phyloP scores from a whole-genome alignment of 2,329 filamentous ascomycete genomes.

The Neopestalotiopsis sp. region DNA sequence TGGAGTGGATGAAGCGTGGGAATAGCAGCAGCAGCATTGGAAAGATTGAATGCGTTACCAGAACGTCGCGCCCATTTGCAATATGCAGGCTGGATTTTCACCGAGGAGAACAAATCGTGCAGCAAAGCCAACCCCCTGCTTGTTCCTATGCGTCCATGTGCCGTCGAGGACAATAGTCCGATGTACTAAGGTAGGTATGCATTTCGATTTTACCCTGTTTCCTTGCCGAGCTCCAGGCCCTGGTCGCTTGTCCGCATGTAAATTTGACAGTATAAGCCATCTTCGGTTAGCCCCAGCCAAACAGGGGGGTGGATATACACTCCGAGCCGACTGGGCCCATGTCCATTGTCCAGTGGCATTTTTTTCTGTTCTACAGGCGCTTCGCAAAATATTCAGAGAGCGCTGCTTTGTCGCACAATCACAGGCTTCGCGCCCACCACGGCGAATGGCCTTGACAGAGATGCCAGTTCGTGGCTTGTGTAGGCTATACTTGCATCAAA shows the following conservation, averaged over 20 bases:
- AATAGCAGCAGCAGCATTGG: background rate
- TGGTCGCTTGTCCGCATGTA: background rate
- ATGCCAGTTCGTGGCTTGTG: background rate
- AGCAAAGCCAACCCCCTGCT: slow-evolving; percentile 10
- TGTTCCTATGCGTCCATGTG: slow-evolving; percentile 7
- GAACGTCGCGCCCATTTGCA: background rate
- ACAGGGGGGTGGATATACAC: background rate
- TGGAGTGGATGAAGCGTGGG: background rate
- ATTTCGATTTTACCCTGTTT: slow-evolving; percentile 7
- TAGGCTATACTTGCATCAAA: background rate
- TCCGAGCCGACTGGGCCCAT: background rate
- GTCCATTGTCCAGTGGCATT: background rate
- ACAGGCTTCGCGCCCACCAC: background rate
- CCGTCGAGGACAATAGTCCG: slow-evolving; percentile 15
- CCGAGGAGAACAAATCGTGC: slow-evolving; percentile 3
- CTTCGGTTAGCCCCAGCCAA: background rate
- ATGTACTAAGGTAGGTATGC: slow-evolving; percentile 6
- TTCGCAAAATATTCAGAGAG: slow-evolving; percentile 4
- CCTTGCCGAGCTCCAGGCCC: slow-evolving; percentile 6
- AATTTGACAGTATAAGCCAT: background rate
- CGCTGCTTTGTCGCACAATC: slow-evolving; percentile 1
- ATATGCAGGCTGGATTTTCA: background rate
- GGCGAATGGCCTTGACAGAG: background rate
- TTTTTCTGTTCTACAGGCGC: slow-evolving; percentile 10
- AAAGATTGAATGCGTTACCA: background rate